Conservation (phyloP, 306 rosid species). For the Pterocarpus santalinus region DNA sequence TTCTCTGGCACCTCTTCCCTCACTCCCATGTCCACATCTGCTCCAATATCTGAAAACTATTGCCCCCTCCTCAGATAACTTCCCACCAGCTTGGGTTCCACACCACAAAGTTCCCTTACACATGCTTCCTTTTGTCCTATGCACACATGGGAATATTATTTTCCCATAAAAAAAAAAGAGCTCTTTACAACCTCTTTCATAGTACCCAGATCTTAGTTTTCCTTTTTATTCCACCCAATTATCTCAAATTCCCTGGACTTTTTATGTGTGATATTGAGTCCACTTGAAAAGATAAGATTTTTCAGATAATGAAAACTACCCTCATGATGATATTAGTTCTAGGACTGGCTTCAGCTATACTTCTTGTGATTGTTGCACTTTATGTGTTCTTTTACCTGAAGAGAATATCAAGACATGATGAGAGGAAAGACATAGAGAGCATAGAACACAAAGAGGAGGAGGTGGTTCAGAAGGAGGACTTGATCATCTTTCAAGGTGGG, state of each 20-base stretch:
- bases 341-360: constrained; percentile 49
- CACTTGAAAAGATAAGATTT: constrained; percentile 33
- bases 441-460: constrained; percentile 56
- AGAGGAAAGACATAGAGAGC: constrained; percentile 65
- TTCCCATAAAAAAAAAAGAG: constrained; percentile 8
- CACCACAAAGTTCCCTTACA: constrained; percentile 54
- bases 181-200: constrained; percentile 31
- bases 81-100: constrained; percentile 52
- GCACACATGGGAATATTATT: constrained; percentile 31
- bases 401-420: constrained; percentile 45
- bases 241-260: constrained; percentile 22
- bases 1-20: constrained; percentile 27
- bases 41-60: constrained; percentile 44
- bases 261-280: constrained; percentile 10
- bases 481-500: constrained; percentile 77
- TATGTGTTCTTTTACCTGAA: constrained; percentile 57
- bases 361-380: constrained; percentile 54
- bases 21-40: constrained; percentile 37
- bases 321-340: constrained; percentile 62
- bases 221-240: constrained; percentile 28
- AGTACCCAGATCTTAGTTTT: constrained; percentile 55
- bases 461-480: constrained; percentile 59
- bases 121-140: constrained; percentile 61
- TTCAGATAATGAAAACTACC: constrained; percentile 52
- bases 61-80: constrained; percentile 32